Conservation (phyloP, 1,284 basidiomycete genomes). For the Ceraceosorus guamensis region DNA sequence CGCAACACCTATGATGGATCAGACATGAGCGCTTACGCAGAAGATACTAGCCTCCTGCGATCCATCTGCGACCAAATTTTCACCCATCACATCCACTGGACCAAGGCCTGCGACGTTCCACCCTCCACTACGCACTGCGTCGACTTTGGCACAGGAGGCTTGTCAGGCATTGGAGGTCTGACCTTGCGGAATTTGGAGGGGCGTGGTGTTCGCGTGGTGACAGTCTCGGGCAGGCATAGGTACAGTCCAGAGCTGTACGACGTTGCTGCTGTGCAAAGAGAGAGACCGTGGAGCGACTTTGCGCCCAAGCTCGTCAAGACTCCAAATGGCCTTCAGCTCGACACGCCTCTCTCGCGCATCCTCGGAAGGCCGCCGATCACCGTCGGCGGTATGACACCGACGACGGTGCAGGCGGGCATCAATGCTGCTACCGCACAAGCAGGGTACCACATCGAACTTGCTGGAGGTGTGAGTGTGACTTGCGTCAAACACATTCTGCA, state of each 20-base stretch:
- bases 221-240: slow-evolving; percentile 32
- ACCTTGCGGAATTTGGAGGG: slow-evolving; percentile 86
- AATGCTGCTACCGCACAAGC: slow-evolving; percentile 72
- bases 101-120: slow-evolving; percentile 74
- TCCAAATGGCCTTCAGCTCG: slow-evolving; percentile 53
- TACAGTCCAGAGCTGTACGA: slow-evolving; percentile 55
- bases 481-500: too few species aligned
- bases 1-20: slow-evolving; percentile 69
- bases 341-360: slow-evolving; percentile 91
- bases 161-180: slow-evolving; percentile 84
- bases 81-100: slow-evolving; percentile 84
- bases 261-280: slow-evolving; percentile 61
- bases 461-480: slow-evolving; percentile 60
- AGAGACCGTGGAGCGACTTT: slow-evolving; percentile 89
- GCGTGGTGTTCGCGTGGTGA: slow-evolving; percentile 70
- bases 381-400: slow-evolving; percentile 81
- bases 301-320: slow-evolving; percentile 79
- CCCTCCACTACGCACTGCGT: slow-evolving; percentile 78
- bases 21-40: slow-evolving; percentile 24
- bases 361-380: slow-evolving; percentile 93
- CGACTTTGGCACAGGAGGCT: slow-evolving; percentile 87
- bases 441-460: slow-evolving; percentile 91
- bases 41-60: slow-evolving; percentile 23
- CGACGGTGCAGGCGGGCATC: slow-evolving; percentile 40
- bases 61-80: slow-evolving; percentile 65